Evolutionary conservation across 257 asterid species (phyloP).

Genomic region (Nicotiana tomentosiformis): DNA sequence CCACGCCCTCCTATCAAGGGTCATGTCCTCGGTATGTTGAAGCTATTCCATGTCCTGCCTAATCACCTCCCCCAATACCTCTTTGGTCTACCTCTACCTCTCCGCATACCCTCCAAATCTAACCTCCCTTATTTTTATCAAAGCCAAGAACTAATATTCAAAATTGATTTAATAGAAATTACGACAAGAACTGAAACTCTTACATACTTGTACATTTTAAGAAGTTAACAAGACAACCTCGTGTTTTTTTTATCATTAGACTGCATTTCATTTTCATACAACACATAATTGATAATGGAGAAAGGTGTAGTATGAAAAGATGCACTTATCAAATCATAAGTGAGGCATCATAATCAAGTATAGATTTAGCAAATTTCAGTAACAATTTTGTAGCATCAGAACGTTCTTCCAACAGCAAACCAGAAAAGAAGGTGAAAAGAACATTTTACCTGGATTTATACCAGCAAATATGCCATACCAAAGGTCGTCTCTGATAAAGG

Average conservation of each 20-base stretch:
- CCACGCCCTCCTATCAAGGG: no score
- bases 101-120: no score
- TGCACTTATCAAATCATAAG: neutral
- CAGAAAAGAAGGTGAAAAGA: neutral
- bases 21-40: no score
- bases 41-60: no score
- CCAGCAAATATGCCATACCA: constrained; percentile 99
- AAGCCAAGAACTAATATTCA: neutral
- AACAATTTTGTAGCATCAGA: neutral
- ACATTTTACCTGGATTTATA: constrained; percentile 69
- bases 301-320: neutral
- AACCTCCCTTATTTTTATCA: neutral
- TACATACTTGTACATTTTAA: neutral
- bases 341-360: neutral
- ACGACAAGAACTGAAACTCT: neutral
- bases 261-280: neutral
- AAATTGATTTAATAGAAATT: no score
- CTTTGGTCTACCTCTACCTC: no score
- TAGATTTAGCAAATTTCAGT: neutral
- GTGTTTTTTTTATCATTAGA: neutral
- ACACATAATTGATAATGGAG: neutral
- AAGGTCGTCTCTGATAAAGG: constrained; percentile 77
- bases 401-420: neutral
- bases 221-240: neutral
- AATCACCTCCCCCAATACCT: no score